Evolutionary conservation across 2,329 filamentous ascomycete genomes (phyloP).

Genomic region (Penicillium sp.): DNA sequence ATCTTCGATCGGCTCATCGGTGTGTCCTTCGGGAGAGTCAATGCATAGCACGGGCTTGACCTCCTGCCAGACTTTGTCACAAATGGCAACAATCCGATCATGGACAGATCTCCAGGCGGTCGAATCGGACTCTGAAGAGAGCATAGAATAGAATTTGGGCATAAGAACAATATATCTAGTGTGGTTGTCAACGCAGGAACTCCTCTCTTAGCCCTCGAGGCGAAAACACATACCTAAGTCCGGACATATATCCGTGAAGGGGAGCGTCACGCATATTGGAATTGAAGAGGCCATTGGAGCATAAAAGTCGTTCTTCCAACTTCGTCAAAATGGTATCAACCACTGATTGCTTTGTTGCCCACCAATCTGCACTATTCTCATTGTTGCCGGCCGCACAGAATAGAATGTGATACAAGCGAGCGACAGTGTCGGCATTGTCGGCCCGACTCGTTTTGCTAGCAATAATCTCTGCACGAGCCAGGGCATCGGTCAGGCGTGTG

Average conservation of each 20-base stretch:
- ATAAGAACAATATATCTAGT: conserved; percentile 51
- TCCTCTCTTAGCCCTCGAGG: too few relatives aligned
- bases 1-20: conserved; percentile 60
- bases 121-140: conserved; percentile 26
- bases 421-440: conserved; percentile 89
- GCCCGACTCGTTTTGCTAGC: conserved; percentile 68
- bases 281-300: conserved; percentile 65
- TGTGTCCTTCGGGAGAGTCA: conserved; percentile 88
- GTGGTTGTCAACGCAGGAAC: not conserved
- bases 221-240: conserved; percentile 53
- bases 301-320: conserved; percentile 63
- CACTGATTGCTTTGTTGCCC: conserved; percentile 47
- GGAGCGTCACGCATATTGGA: conserved; percentile 65
- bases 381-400: conserved; percentile 55
- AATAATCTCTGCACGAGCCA: conserved; percentile 36
- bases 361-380: conserved; percentile 24
- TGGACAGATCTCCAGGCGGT: conserved; percentile 35
- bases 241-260: conserved; percentile 68
- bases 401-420: conserved; percentile 69
- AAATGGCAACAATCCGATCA: conserved; percentile 57
- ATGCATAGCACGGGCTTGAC: conserved; percentile 81
- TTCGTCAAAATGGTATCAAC: conserved; percentile 58
- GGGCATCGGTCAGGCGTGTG: conserved; percentile 31
- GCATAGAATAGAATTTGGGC: conserved; percentile 35
- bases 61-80: conserved; percentile 70